phyloP scores from a whole-genome alignment of 2,329 filamentous ascomycete species.

The Fragosphaeria purpurea region DNA sequence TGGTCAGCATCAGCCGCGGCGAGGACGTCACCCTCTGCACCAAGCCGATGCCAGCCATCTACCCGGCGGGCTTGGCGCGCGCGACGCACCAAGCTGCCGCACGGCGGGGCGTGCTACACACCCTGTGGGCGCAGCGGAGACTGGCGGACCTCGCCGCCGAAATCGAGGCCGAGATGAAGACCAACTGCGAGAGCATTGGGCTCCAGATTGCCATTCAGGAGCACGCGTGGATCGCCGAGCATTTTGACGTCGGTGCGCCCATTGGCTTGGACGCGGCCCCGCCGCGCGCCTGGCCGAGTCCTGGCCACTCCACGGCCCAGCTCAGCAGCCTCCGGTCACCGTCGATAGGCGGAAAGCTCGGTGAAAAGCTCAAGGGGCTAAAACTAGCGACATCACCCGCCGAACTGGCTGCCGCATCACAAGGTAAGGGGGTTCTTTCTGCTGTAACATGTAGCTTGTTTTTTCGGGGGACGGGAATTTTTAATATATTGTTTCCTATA shows the following conservation, averaged over 20 bases:
- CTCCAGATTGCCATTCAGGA: slow-evolving; percentile 77
- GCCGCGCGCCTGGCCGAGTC: slow-evolving; percentile 8
- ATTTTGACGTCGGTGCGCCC: slow-evolving; percentile 54
- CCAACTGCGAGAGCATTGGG: slow-evolving; percentile 72
- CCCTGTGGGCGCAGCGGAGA: slow-evolving; percentile 79
- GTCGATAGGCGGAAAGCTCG: slow-evolving; percentile 55
- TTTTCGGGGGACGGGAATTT: too few relatives aligned
- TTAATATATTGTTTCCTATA: too few relatives aligned
- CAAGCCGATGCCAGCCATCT: slow-evolving; percentile 80
- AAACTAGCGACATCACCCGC: slow-evolving; percentile 64
- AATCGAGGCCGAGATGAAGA: slow-evolving; percentile 61
- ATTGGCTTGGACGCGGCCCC: slow-evolving; percentile 8
- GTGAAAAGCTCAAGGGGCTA: slow-evolving; percentile 70
- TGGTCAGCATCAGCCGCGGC: slow-evolving; percentile 53
- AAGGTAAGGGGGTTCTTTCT: slow-evolving; percentile 33
- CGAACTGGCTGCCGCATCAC: slow-evolving; percentile 45
- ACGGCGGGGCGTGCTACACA: slow-evolving; percentile 75
- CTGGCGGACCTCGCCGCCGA: slow-evolving; percentile 66
- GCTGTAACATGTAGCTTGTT: too few relatives aligned
- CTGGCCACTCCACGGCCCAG: slow-evolving; percentile 26
- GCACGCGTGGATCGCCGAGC: slow-evolving; percentile 73
- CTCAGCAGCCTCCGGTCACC: slow-evolving; percentile 47
- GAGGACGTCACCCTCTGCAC: slow-evolving; percentile 44
- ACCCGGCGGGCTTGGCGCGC: slow-evolving; percentile 62
- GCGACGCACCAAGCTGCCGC: slow-evolving; percentile 52